Evolutionary conservation across 2,329 filamentous ascomycete species (phyloP).

Genomic region (Cercospora sp.): DNA sequence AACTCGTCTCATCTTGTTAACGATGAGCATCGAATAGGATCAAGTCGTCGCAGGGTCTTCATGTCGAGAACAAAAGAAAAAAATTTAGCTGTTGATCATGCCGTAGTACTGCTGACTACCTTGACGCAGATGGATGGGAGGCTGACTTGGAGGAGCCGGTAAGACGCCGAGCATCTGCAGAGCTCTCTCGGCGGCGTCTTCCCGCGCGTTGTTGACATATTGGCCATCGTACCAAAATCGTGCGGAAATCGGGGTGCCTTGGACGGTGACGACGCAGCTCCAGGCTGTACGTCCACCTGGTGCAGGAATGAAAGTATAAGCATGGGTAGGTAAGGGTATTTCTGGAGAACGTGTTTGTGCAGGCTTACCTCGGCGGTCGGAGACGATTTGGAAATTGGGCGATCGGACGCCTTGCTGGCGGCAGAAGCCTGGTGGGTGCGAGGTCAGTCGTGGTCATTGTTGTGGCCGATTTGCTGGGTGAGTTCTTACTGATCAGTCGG

Average conservation of each 20-base stretch:
- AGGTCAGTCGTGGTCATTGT: not conserved
- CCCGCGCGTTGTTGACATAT: conserved; percentile 81
- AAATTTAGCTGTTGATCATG: conserved; percentile 24
- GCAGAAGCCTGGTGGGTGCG: conserved; percentile 32
- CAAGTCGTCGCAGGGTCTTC: conserved; percentile 4
- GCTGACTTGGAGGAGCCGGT: conserved; percentile 28
- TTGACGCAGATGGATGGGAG: conserved; percentile 28
- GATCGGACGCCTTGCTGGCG: conserved; percentile 28
- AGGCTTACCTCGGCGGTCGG: conserved; percentile 68
- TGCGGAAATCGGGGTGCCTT: conserved; percentile 64
- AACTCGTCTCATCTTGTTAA: not conserved
- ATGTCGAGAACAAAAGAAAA: not conserved
- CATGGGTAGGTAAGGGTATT: not conserved
- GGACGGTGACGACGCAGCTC: conserved; percentile 77
- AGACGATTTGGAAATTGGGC: conserved; percentile 64
- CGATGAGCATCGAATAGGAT: not conserved
- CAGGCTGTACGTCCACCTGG: conserved; percentile 86
- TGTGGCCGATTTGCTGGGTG: not conserved
- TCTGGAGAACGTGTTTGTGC: not conserved
- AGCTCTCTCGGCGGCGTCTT: conserved; percentile 87
- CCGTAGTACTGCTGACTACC: conserved; percentile 29
- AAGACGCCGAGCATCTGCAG: conserved; percentile 55
- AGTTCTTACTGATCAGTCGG: conserved; percentile 36
- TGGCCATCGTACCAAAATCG: conserved; percentile 91
- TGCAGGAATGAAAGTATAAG: not conserved